These are phyloP conservation scores for Sugiyamaella novakii DNA, from an alignment of 1,139 yeast genomes.

Conservation along the genomic window DNA sequence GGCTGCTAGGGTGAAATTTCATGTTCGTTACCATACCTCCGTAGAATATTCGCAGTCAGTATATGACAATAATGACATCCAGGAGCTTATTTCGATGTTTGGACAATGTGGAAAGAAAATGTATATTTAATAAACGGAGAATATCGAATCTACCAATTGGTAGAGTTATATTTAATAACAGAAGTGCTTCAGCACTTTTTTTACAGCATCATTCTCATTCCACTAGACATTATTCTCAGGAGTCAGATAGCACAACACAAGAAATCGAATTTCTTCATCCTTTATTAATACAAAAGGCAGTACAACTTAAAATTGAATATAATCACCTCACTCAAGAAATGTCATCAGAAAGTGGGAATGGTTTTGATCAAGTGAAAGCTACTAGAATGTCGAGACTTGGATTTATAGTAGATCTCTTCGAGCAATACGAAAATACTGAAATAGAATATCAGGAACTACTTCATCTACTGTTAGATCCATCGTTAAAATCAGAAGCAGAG, in stretches of 20 bases:
- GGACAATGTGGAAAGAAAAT: neutral
- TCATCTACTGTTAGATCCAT: conserved; percentile 42
- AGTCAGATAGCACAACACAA: too few species aligned
- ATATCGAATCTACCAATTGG: neutral
- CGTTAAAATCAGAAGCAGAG: conserved; percentile 48
- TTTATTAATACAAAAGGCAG: conserved; percentile 53
- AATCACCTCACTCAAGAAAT: conserved; percentile 51
- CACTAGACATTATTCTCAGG: too few species aligned
- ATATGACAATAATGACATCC: neutral
- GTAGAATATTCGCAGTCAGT: neutral
- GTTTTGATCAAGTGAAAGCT: conserved; percentile 59
- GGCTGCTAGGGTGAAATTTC: conserved; percentile 4
- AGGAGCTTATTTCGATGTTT: neutral
- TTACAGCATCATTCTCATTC: conserved; percentile 1
- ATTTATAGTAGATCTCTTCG: conserved; percentile 54
- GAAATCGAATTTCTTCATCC: conserved; percentile 29
- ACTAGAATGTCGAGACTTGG: conserved; percentile 59
- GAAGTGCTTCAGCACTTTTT: neutral
- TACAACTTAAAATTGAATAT: conserved; percentile 54
- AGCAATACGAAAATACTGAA: conserved; percentile 47
- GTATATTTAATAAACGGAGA: neutral
- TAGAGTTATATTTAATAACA: neutral
- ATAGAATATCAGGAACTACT: conserved; percentile 42
- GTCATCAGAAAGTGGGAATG: conserved; percentile 46
- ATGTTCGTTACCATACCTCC: too few species aligned